Evolutionary conservation across 352 stramenopile species (phyloP).

Genomic region (Phytopythium delawarense): DNA sequence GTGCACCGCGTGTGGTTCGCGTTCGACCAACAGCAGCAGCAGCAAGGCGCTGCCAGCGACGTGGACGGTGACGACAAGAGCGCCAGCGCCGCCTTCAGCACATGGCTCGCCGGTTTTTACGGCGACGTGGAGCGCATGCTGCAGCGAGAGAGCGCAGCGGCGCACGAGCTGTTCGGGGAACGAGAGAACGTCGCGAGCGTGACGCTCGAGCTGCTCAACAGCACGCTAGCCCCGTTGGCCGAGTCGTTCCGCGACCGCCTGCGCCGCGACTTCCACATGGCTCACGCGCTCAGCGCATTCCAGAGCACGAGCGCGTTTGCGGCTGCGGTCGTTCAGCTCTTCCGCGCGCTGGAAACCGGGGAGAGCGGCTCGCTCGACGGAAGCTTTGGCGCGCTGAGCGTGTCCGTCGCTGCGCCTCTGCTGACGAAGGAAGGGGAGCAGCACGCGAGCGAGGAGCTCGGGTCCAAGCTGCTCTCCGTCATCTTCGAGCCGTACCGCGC

Average conservation of each 20-base stretch:
- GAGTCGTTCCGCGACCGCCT: constrained; percentile 56
- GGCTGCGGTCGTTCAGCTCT: constrained; percentile 34
- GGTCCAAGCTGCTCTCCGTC: constrained; percentile 7
- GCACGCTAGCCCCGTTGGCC: constrained; percentile 42
- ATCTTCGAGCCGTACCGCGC: constrained; percentile 52
- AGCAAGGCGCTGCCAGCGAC: neutral
- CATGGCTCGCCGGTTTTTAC: constrained; percentile 61
- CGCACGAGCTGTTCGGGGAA: constrained; percentile 41
- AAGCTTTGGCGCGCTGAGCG: neutral
- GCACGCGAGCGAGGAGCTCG: neutral
- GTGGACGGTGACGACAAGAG: neutral
- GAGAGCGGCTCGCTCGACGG: constrained; percentile 6
- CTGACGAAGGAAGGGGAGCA: neutral
- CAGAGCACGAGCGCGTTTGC: constrained; percentile 41
- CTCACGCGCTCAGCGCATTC: constrained; percentile 37
- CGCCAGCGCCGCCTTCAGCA: constrained; percentile 14
- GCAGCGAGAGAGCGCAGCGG: constrained; percentile 39
- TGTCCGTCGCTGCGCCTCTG: neutral
- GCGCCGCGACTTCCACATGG: constrained; percentile 25
- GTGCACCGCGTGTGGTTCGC: constrained; percentile 60
- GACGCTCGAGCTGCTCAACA: constrained; percentile 40
- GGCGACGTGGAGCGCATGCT: constrained; percentile 47
- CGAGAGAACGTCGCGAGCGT: constrained; percentile 18
- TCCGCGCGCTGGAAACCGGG: constrained; percentile 29
- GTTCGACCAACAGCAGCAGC: constrained; percentile 23